Percentiles rank a stretch among this genome's conserved stretches.
Conservation (phyloP, 2,329 filamentous ascomycete genomes). For the Alternaria arbusti region DNA sequence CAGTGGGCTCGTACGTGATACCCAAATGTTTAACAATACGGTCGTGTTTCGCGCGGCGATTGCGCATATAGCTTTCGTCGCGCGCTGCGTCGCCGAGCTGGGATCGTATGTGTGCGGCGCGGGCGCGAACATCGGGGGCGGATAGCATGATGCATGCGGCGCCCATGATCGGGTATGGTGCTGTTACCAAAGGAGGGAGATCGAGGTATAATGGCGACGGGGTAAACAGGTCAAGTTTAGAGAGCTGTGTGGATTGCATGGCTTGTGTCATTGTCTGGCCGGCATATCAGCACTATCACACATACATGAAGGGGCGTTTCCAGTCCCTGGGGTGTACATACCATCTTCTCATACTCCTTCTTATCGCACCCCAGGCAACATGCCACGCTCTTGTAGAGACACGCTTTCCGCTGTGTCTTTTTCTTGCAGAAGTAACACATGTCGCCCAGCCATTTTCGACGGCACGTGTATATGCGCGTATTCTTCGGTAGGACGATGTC, state of each 20-base stretch:
- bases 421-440: slow-evolving; percentile 39
- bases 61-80: slow-evolving; percentile 12
- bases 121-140: slow-evolving; percentile 27
- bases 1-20: background rate
- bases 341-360: slow-evolving; percentile 36
- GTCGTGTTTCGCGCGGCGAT: slow-evolving; percentile 24
- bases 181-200: slow-evolving; percentile 29
- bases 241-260: slow-evolving; percentile 23
- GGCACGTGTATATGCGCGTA: slow-evolving; percentile 21
- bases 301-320: accelerated
- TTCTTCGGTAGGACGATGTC: slow-evolving; percentile 23
- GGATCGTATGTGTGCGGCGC: slow-evolving; percentile 23
- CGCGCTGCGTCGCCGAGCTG: slow-evolving; percentile 15
- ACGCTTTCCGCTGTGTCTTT: slow-evolving; percentile 29
- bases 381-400: slow-evolving; percentile 26
- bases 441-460: slow-evolving; percentile 33
- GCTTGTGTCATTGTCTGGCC: slow-evolving; percentile 41
- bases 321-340: background rate
- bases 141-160: slow-evolving; percentile 30
- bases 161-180: slow-evolving; percentile 27
- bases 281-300: background rate
- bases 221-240: slow-evolving; percentile 44
- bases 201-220: slow-evolving; percentile 34
- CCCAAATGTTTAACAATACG: slow-evolving; percentile 28
- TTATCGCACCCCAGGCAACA: slow-evolving; percentile 39